Base-by-base conservation (phyloP, 805 yeast genomes). In the Lachancea quebecensis region DNA sequence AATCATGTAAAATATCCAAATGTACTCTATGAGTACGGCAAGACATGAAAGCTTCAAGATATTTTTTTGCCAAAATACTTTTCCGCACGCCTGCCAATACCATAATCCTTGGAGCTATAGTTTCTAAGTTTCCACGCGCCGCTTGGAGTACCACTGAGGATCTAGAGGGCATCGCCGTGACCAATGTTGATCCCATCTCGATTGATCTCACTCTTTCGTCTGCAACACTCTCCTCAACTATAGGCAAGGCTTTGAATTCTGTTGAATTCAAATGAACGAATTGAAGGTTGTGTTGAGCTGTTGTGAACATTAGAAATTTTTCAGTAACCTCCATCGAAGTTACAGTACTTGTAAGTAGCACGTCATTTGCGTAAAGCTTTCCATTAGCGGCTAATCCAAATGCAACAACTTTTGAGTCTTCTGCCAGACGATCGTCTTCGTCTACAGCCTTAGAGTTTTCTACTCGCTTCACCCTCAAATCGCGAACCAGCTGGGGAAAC, bases 111-210 rank as follows among this genome's bases (percentile, higher is more conserved):
- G 99, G 99, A 57, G 79, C 82, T 15, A 93, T 85, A 0, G 98
- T 89, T 64, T 93, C 99, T 53, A 93, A 69, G 58, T 93, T 93
- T 50, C 99, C 99, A 62, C 99, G 77, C 48, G 95, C 95, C 4
- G 96, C 96, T 64, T 93, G 96, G 43, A 93, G 70, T 3, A 87
- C 80, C 15, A 95, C 89, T 0, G 90, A 75, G 46, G 89, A 81
- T 45, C 78, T 83, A 0, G 91, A 78, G 1, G 97, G 96, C 57
- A 89, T 82, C 1, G 79, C 78, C 34, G 89, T 72, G 0, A 91
- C 87, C 39, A 93, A 65, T n/a, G 85, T 55, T 0, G 97, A 88
- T 1, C 99, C 98, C 52, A 96, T 75, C 66, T 93, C 99, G 44
- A 93, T 82, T 47, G 82, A 78, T 56, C 99, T 78, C 12, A 83